Percentiles rank a stretch among this genome's conserved stretches.
These are phyloP conservation scores for Pseudogymnoascus sp. DNA, from an alignment of 2,329 filamentous ascomycete genomes.

Conservation along the genomic window DNA sequence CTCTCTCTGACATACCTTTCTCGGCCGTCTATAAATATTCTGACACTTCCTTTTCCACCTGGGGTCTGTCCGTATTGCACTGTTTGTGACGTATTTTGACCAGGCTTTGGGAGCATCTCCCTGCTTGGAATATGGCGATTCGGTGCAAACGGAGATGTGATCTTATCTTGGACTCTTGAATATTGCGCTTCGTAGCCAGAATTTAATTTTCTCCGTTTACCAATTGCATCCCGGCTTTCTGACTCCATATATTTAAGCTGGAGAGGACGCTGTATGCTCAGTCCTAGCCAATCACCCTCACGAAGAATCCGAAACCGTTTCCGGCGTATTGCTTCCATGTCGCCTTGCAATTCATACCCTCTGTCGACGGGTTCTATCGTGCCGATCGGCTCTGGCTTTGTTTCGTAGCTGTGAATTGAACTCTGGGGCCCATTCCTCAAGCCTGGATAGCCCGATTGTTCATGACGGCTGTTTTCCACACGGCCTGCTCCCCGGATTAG, in stretches of 20 bases:
- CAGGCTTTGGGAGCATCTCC: not conserved
- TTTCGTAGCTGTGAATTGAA: not conserved
- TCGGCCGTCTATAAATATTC: conserved; percentile 23
- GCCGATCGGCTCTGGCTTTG: not conserved
- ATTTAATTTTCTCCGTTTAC: conserved; percentile 20
- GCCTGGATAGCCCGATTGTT: not conserved
- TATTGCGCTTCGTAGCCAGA: conserved; percentile 20
- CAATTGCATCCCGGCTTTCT: conserved; percentile 19
- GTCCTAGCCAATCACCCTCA: conserved; percentile 25
- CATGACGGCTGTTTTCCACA: not conserved
- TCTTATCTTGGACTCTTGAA: conserved; percentile 12
- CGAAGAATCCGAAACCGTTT: conserved; percentile 22
- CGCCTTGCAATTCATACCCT: conserved; percentile 4
- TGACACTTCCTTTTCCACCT: conserved; percentile 13
- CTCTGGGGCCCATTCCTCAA: not conserved
- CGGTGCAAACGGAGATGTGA: conserved; percentile 14
- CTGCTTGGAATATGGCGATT: not conserved
- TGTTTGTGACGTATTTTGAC: not conserved
- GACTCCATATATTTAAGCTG: conserved; percentile 17
- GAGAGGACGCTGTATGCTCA: conserved; percentile 19
- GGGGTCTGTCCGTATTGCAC: not conserved
- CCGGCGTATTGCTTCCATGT: conserved; percentile 15
- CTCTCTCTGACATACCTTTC: conserved; percentile 19
- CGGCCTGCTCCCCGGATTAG: not conserved
- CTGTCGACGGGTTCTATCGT: not conserved